phyloP scores from a whole-genome alignment of 1,139 yeast genomes.

The Candida labiduridarum region DNA sequence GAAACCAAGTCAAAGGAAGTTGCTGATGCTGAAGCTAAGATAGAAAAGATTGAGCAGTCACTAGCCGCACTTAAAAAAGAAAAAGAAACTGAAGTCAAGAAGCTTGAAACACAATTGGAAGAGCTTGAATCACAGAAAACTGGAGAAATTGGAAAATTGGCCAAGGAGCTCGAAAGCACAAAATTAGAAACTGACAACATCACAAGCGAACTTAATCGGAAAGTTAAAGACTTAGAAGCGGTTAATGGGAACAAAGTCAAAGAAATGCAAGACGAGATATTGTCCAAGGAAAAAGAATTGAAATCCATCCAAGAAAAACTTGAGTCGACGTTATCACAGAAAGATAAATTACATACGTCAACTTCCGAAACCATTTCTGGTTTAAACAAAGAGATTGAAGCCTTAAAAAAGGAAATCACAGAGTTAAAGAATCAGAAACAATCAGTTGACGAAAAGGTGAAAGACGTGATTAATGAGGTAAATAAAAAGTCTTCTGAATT shows the following conservation, averaged over 20 bases:
- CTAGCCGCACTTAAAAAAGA: slow-evolving; percentile 14
- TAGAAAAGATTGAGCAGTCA: slow-evolving; percentile 9
- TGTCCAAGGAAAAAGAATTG: slow-evolving; percentile 8
- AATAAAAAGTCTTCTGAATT: slow-evolving; percentile 6
- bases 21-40: slow-evolving; percentile 5
- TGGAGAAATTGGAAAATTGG: slow-evolving; percentile 5
- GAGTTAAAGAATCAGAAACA: not conserved
- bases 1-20: slow-evolving; percentile 1
- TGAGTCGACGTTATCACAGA: not conserved
- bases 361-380: slow-evolving; percentile 7
- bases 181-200: slow-evolving; percentile 1
- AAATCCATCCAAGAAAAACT: slow-evolving; percentile 8
- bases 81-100: slow-evolving; percentile 8
- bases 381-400: slow-evolving; percentile 5
- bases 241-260: slow-evolving; percentile 9
- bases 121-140: slow-evolving; percentile 5
- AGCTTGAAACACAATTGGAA: slow-evolving; percentile 1
- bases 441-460: not conserved
- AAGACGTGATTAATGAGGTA: slow-evolving; percentile 1
- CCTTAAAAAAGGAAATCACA: slow-evolving; percentile 3
- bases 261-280: slow-evolving; percentile 5
- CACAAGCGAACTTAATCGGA: slow-evolving; percentile 1
- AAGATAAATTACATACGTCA: not conserved
- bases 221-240: not conserved
- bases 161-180: slow-evolving; percentile 5